Evolutionary conservation across 495 filamentous ascomycete species (phyloP).

Genomic region (Tuber calosporum): DNA sequence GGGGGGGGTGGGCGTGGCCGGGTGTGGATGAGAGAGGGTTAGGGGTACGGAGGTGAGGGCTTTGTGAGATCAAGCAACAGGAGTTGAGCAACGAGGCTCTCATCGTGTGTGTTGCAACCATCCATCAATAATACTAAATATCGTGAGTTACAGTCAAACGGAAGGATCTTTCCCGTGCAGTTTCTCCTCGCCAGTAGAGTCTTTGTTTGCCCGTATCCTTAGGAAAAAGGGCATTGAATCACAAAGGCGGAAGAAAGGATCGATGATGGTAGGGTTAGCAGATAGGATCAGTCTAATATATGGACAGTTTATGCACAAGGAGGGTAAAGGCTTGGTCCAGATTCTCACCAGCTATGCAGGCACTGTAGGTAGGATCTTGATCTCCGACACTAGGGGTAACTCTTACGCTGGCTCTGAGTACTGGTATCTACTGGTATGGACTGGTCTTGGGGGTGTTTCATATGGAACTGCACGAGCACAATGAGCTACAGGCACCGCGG

Average conservation of each 20-base stretch:
- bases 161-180: background rate
- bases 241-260: background rate
- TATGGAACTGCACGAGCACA: background rate
- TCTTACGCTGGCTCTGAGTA: background rate
- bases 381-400: background rate
- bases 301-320: background rate
- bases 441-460: background rate
- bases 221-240: background rate
- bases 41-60: conserved; percentile 15
- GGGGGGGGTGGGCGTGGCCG: conserved; percentile 22
- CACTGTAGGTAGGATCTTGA: background rate
- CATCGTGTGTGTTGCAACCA: background rate
- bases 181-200: background rate
- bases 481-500: background rate
- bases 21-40: conserved; percentile 32
- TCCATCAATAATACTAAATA: background rate
- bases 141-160: background rate
- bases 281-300: background rate
- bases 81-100: background rate
- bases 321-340: background rate
- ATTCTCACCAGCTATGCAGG: background rate
- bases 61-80: background rate
- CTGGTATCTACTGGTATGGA: background rate
- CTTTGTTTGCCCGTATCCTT: background rate
- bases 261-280: background rate